phyloP scores from a whole-genome alignment of 805 yeast genomes.

The Maudiozyma turicensis region DNA sequence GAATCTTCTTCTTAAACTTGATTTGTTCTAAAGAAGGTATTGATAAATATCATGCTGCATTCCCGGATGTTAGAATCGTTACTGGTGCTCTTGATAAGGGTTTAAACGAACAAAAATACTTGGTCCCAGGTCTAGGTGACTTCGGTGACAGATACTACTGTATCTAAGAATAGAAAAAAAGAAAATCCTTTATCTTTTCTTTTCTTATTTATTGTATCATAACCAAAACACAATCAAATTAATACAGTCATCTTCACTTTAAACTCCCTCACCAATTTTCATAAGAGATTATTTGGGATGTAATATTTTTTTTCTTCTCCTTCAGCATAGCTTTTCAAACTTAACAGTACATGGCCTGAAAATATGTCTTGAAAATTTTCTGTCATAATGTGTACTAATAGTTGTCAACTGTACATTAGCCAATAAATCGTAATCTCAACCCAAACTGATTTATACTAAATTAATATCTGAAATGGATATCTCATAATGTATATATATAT shows the following conservation, averaged over 20 bases:
- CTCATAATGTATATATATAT: neutral
- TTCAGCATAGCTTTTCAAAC: no score
- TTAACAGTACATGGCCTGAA: no score
- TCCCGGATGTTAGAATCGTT: conserved; percentile 78
- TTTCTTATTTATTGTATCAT: neutral
- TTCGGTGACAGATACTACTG: conserved; percentile 97
- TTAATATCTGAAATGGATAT: no score
- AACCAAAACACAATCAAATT: neutral
- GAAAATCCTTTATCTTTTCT: neutral
- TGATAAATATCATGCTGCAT: conserved; percentile 59
- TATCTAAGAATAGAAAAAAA: conserved; percentile 34
- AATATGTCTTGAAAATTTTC: no score
- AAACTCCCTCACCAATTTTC: no score
- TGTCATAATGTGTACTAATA: no score
- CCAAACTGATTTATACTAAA: no score
- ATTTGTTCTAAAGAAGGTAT: conserved; percentile 95
- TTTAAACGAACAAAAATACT: conserved; percentile 74
- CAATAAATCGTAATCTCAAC: no score
- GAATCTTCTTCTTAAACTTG: conserved; percentile 83
- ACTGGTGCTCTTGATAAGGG: conserved; percentile 91
- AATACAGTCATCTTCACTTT: no score
- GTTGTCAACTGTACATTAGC: no score
- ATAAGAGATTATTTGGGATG: no score
- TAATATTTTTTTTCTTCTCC: no score
- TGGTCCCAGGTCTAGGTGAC: conserved; percentile 94